phyloP scores from a whole-genome alignment of 2,329 filamentous ascomycete species.

The Talaromyces albobiverticillius region DNA sequence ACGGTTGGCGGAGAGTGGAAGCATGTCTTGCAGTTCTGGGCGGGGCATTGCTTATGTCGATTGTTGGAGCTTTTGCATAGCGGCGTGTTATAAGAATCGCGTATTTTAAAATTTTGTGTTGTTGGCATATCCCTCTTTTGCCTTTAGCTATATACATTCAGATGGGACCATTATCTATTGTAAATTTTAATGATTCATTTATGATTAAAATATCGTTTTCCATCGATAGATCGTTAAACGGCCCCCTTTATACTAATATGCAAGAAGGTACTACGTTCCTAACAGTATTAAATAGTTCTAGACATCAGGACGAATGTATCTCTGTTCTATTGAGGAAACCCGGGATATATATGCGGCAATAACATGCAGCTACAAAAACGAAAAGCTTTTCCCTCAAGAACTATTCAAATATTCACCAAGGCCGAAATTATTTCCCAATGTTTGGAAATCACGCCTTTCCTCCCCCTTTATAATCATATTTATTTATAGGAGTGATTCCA shows the following conservation, averaged over 20 bases:
- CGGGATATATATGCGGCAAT: background rate
- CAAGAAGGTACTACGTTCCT: too few species aligned
- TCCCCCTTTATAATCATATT: conserved; percentile 21
- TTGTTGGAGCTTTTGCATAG: conserved; percentile 65
- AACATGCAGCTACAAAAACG: background rate
- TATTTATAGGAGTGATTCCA: conserved; percentile 60
- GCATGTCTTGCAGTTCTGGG: conserved; percentile 61
- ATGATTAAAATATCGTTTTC: background rate
- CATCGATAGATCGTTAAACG: background rate
- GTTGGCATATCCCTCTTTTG: too few species aligned
- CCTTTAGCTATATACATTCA: background rate
- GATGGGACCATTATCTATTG: background rate
- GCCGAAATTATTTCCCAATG: background rate
- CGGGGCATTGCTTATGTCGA: conserved; percentile 62
- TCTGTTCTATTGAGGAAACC: background rate
- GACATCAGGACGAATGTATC: background rate
- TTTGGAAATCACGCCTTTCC: too few species aligned
- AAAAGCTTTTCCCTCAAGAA: background rate
- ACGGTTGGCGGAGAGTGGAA: conserved; percentile 57
- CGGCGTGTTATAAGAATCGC: background rate
- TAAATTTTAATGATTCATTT: background rate
- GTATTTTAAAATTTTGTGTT: background rate
- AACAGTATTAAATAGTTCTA: too few species aligned
- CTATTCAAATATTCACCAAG: background rate
- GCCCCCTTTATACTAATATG: too few species aligned